Evolutionary conservation across 1,139 yeast genomes (phyloP).

Genomic region (Debaryomyces robertsiae): DNA sequence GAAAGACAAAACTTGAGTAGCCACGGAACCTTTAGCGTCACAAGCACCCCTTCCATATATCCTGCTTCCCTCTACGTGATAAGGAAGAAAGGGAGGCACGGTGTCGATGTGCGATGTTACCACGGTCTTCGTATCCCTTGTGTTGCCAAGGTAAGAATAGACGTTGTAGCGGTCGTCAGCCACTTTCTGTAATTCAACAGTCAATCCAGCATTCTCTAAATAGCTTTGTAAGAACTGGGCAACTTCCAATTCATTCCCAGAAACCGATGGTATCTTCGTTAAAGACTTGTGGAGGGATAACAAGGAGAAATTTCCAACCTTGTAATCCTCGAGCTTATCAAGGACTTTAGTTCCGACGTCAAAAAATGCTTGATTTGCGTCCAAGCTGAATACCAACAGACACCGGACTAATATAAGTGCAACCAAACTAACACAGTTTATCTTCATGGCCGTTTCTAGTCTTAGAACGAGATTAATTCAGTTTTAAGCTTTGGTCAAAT

Average conservation of each 20-base stretch:
- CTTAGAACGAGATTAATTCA: too few species aligned
- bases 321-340: constrained; percentile 4
- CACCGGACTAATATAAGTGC: too few species aligned
- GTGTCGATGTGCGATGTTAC: constrained; percentile 72
- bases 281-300: constrained; percentile 11
- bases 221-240: constrained; percentile 36
- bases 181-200: constrained; percentile 51
- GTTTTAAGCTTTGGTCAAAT: too few species aligned
- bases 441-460: background rate
- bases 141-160: constrained; percentile 56
- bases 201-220: constrained; percentile 45
- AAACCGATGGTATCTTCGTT: constrained; percentile 37
- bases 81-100: constrained; percentile 67
- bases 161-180: constrained; percentile 47
- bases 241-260: constrained; percentile 35
- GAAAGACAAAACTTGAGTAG: constrained; percentile 59
- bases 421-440: too few species aligned
- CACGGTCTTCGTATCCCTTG: constrained; percentile 50
- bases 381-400: too few species aligned
- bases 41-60: constrained; percentile 68
- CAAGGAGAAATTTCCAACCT: constrained; percentile 14
- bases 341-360: background rate
- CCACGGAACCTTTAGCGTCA: constrained; percentile 72
- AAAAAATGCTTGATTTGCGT: too few species aligned
- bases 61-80: constrained; percentile 47